A percentile compares a stretch with the other conserved stretches of the same genome.
phyloP scores from a whole-genome alignment of 371 early-diverging fungal genomes.

The Mucor plumbeus region DNA sequence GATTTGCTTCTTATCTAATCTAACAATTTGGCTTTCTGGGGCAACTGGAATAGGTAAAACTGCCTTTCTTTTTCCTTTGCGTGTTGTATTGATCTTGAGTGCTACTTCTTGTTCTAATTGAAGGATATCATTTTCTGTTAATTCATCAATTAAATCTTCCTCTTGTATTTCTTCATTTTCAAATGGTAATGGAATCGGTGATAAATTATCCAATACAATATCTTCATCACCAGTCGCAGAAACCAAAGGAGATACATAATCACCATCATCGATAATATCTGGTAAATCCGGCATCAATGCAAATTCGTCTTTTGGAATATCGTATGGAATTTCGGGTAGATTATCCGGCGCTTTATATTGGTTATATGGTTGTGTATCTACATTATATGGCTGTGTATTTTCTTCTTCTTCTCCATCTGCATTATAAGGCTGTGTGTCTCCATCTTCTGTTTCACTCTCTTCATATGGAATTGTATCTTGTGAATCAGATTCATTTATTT shows the following conservation, averaged over 20 bases:
- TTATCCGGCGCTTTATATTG: not conserved
- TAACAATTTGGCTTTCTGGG: not conserved
- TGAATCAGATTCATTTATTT: not conserved
- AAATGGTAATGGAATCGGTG: not conserved
- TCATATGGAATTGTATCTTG: constrained; percentile 3
- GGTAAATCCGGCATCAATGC: not conserved
- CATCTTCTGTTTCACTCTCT: not conserved
- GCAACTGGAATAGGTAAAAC: not conserved
- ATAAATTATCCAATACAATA: not conserved
- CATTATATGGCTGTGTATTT: not conserved
- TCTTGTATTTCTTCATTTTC: not conserved
- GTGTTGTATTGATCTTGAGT: constrained; percentile 1
- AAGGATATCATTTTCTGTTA: not conserved
- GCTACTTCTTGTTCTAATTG: not conserved
- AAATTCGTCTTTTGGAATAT: not conserved
- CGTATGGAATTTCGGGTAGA: not conserved
- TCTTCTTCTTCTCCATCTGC: not conserved
- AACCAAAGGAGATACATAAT: not conserved
- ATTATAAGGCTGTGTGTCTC: not conserved
- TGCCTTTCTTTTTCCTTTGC: not conserved
- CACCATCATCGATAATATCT: not conserved
- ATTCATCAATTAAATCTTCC: constrained; percentile 1
- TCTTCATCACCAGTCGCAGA: not conserved
- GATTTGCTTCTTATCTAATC: constrained; percentile 4
- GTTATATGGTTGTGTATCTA: not conserved